Conservation (phyloP, 1,284 basidiomycete species). For the Ustanciosporium gigantosporum region DNA sequence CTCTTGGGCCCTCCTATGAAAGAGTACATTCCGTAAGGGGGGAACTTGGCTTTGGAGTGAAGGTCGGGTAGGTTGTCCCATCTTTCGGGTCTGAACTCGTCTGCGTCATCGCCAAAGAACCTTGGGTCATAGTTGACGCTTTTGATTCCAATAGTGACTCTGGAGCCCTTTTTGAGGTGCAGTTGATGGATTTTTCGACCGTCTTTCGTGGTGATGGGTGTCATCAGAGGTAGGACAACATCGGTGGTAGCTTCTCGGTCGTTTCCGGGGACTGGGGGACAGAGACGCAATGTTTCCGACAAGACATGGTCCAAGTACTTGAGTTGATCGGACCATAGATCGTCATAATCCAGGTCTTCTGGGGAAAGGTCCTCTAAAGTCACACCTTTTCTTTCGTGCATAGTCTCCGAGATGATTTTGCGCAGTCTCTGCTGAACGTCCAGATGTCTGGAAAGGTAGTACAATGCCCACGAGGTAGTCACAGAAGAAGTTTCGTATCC, state of each 20-base stretch:
- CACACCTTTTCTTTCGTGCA: conserved; percentile 27
- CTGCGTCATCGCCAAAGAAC: conserved; percentile 50
- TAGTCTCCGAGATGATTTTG: not conserved
- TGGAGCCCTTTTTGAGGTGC: conserved; percentile 37
- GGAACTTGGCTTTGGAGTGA: conserved; percentile 28
- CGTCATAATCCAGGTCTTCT: conserved; percentile 22
- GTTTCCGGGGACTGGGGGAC: conserved; percentile 48
- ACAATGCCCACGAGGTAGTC: conserved; percentile 75
- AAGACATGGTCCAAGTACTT: conserved; percentile 47
- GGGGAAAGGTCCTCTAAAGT: conserved; percentile 19
- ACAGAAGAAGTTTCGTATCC: conserved; percentile 82
- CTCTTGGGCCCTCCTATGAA: conserved; percentile 42
- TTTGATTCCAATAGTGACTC: conserved; percentile 48
- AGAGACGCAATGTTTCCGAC: conserved; percentile 48
- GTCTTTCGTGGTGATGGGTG: conserved; percentile 61
- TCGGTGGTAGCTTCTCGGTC: conserved; percentile 40
- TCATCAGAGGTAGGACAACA: conserved; percentile 43
- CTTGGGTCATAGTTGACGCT: conserved; percentile 38
- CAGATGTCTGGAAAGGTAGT: conserved; percentile 71
- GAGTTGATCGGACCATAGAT: conserved; percentile 37
- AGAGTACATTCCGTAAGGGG: conserved; percentile 28
- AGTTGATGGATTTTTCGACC: conserved; percentile 35
- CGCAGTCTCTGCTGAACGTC: conserved; percentile 65
- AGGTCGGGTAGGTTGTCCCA: conserved; percentile 41
- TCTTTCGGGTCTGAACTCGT: conserved; percentile 49